Conservation (phyloP, 768 basidiomycete species). For the Hypholoma sublateritium region DNA sequence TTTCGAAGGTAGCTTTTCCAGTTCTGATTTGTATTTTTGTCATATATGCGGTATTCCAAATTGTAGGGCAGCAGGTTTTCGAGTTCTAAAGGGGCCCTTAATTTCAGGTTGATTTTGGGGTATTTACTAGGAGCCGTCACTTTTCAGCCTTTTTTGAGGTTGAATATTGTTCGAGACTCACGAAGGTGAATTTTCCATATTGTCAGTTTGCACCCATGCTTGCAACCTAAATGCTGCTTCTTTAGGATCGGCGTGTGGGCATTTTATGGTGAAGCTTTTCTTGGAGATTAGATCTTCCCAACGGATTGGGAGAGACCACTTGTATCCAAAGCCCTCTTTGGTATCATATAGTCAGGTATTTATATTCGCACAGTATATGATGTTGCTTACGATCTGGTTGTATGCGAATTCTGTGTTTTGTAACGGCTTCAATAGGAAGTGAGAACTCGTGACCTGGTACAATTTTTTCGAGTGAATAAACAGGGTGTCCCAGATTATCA, state of each 20-base stretch:
- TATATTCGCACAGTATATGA: too few species aligned
- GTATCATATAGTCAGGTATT: too few species aligned
- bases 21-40: constrained; percentile 92
- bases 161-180: constrained; percentile 43
- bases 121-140: constrained; percentile 53
- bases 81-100: constrained; percentile 91
- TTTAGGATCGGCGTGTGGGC: constrained; percentile 74
- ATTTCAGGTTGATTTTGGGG: constrained; percentile 80
- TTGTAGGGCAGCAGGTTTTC: constrained; percentile 96
- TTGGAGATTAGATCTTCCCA: constrained; percentile 84
- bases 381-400: constrained; percentile 84
- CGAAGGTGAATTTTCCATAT: constrained; percentile 50
- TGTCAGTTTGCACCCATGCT: constrained; percentile 81
- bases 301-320: constrained; percentile 84
- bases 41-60: constrained; percentile 93
- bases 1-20: constrained; percentile 92
- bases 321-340: constrained; percentile 98
- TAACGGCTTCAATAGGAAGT: constrained; percentile 88
- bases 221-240: constrained; percentile 96
- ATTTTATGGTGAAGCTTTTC: constrained; percentile 75
- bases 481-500: constrained; percentile 80
- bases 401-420: constrained; percentile 75
- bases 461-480: constrained; percentile 81
- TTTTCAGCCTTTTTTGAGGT: not conserved
- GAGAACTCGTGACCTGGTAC: constrained; percentile 88